Evolutionary conservation across 2,329 filamentous ascomycete species (phyloP).

Genomic region (Penicillium olsonii): DNA sequence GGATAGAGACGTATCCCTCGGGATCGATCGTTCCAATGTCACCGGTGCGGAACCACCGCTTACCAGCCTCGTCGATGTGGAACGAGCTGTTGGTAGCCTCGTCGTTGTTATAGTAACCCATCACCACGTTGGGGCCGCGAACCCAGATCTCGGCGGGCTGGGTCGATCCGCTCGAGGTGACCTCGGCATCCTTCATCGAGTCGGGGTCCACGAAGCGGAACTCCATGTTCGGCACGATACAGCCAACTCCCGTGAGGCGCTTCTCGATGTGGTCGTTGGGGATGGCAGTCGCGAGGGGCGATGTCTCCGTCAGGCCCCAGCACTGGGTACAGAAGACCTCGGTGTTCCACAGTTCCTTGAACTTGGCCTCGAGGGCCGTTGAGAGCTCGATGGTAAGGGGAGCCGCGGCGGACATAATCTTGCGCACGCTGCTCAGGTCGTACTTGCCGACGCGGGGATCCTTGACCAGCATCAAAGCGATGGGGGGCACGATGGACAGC

Average conservation of each 20-base stretch:
- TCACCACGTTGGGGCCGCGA: slow-evolving; percentile 22
- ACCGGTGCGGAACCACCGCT: slow-evolving; percentile 24
- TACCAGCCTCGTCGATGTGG: slow-evolving; percentile 18
- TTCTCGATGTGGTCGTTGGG: slow-evolving; percentile 24
- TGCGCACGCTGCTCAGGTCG: slow-evolving; percentile 19
- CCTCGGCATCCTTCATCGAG: slow-evolving; percentile 15
- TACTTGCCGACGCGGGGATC: slow-evolving; percentile 20
- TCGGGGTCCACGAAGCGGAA: slow-evolving; percentile 25
- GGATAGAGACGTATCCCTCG: slow-evolving; percentile 21
- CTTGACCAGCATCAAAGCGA: slow-evolving; percentile 24
- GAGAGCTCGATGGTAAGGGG: slow-evolving; percentile 20
- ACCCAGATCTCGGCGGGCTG: slow-evolving; percentile 22
- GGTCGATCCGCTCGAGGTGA: slow-evolving; percentile 15
- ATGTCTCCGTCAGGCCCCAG: slow-evolving; percentile 23
- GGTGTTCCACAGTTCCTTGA: slow-evolving; percentile 11
- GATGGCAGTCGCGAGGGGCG: slow-evolving; percentile 18
- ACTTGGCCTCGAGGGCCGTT: slow-evolving; percentile 17
- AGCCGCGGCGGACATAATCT: slow-evolving; percentile 21
- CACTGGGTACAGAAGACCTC: slow-evolving; percentile 23
- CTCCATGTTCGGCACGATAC: slow-evolving; percentile 21
- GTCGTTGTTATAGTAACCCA: slow-evolving; percentile 23
- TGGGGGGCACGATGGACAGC: slow-evolving; percentile 19
- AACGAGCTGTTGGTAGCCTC: slow-evolving; percentile 15
- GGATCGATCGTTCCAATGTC: slow-evolving; percentile 22
- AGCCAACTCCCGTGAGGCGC: slow-evolving; percentile 15